phyloP scores from a whole-genome alignment of 108 stramenopile species.

The Skeletonema tropicum region DNA sequence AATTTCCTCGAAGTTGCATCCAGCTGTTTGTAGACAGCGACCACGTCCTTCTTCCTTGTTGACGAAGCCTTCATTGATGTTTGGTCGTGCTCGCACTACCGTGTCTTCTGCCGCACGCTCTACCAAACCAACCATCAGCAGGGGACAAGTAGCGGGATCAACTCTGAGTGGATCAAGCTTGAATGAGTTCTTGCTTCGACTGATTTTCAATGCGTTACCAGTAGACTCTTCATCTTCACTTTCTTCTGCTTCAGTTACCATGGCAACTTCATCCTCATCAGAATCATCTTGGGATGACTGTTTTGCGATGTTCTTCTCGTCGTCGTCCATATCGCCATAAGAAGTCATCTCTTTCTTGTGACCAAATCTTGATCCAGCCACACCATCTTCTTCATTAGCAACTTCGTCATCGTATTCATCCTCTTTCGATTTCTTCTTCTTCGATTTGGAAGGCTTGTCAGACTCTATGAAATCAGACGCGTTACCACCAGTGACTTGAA shows the following conservation, averaged over 20 bases:
- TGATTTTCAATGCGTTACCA: constrained; percentile 47
- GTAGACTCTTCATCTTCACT: constrained; percentile 29
- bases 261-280: constrained; percentile 42
- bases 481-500: constrained; percentile 63
- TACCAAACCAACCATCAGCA: constrained; percentile 97
- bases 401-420: constrained; percentile 81
- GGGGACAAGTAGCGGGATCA: constrained; percentile 84
- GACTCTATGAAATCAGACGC: constrained; percentile 38
- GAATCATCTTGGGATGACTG: constrained; percentile 28
- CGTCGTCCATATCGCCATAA: constrained; percentile 74
- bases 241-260: constrained; percentile 48
- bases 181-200: constrained; percentile 61
- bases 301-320: constrained; percentile 60
- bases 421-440: constrained; percentile 43
- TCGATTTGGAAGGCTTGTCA: constrained; percentile 24
- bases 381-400: constrained; percentile 69
- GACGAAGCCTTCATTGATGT: constrained; percentile 86
- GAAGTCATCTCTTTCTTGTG: constrained; percentile 65
- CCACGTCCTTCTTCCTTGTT: constrained; percentile 89
- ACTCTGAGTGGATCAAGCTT: constrained; percentile 67
- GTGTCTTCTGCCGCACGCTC: constrained; percentile 86
- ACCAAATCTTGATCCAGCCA: constrained; percentile 53
- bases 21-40: constrained; percentile 92
- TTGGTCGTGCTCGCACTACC: constrained; percentile 77
- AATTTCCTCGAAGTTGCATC: constrained; percentile 92